phyloP scores from a whole-genome alignment of 1,139 yeast genomes.

The Hyphopichia burtonii region DNA sequence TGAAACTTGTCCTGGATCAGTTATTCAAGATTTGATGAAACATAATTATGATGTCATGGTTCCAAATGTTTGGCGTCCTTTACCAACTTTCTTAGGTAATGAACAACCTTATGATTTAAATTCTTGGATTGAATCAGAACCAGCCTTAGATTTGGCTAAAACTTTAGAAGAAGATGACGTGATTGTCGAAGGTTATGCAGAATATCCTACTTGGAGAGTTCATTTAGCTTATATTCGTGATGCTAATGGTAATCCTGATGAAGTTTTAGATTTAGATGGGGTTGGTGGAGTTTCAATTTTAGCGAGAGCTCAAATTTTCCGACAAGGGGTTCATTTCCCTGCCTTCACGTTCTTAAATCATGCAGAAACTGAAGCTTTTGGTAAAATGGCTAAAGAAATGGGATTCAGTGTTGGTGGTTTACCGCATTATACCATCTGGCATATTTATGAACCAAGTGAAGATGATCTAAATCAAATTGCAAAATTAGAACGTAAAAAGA shows the following conservation, averaged over 20 bases:
- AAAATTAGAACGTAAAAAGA: constrained; percentile 65
- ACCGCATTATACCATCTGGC: constrained; percentile 91
- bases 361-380: constrained; percentile 92
- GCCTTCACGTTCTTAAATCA: constrained; percentile 87
- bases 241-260: constrained; percentile 60
- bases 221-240: constrained; percentile 77
- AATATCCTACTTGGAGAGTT: constrained; percentile 85
- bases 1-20: constrained; percentile 77
- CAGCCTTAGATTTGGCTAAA: constrained; percentile 65
- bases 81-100: constrained; percentile 71
- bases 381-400: constrained; percentile 79
- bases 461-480: constrained; percentile 81
- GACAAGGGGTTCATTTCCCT: constrained; percentile 83
- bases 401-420: constrained; percentile 81
- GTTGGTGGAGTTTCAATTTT: constrained; percentile 88
- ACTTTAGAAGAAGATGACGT: constrained; percentile 78
- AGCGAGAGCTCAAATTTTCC: constrained; percentile 78
- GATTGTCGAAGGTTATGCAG: constrained; percentile 88
- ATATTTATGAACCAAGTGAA: constrained; percentile 84
- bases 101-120: constrained; percentile 86
- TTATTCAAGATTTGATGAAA: constrained; percentile 76
- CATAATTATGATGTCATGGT: constrained; percentile 76
- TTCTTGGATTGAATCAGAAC: constrained; percentile 82
- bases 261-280: constrained; percentile 75
- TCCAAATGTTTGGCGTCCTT: constrained; percentile 89